A percentile compares a stretch with the other conserved stretches of the same genome.
Evolutionary conservation across 306 rosid genomes (phyloP).

Genomic region (Vigna angularis): DNA sequence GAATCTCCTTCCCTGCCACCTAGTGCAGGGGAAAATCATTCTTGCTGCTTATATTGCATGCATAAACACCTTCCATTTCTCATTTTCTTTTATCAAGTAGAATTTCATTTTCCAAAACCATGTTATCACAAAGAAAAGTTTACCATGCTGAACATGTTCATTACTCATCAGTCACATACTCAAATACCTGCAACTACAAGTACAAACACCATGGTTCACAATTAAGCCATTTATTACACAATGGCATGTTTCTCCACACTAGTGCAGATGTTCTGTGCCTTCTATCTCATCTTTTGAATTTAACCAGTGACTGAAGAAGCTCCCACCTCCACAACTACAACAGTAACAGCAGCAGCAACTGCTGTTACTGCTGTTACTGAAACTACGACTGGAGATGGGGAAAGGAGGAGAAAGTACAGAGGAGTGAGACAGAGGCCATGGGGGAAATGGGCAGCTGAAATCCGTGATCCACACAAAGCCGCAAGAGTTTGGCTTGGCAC

Average conservation of each 20-base stretch:
- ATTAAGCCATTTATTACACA: not conserved
- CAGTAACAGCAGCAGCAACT: not conserved
- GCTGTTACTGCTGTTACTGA: not conserved
- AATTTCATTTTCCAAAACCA: slow-evolving; percentile 3
- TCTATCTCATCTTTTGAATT: not conserved
- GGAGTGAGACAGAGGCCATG: slow-evolving; percentile 98
- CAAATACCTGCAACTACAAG: not conserved
- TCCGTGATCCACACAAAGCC: slow-evolving; percentile 95
- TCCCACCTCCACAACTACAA: slow-evolving; percentile 14
- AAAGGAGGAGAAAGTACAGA: slow-evolving; percentile 74
- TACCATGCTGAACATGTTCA: not conserved
- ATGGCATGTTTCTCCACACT: not conserved
- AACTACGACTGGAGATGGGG: slow-evolving; percentile 52
- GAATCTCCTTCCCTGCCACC: not conserved
- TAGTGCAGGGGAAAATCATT: not conserved
- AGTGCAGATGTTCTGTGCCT: not conserved
- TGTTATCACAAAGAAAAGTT: not conserved
- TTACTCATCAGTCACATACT: not conserved
- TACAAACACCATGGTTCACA: not conserved
- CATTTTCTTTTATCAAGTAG: not conserved
- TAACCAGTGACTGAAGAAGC: slow-evolving; percentile 52
- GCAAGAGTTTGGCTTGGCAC: slow-evolving; percentile 99
- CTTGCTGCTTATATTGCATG: slow-evolving; percentile 44
- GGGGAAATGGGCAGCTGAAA: slow-evolving; percentile 99
- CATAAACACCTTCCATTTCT: not conserved